Conservation (phyloP, 352 stramenopile genomes). For the Phytophthora boehmeriae region DNA sequence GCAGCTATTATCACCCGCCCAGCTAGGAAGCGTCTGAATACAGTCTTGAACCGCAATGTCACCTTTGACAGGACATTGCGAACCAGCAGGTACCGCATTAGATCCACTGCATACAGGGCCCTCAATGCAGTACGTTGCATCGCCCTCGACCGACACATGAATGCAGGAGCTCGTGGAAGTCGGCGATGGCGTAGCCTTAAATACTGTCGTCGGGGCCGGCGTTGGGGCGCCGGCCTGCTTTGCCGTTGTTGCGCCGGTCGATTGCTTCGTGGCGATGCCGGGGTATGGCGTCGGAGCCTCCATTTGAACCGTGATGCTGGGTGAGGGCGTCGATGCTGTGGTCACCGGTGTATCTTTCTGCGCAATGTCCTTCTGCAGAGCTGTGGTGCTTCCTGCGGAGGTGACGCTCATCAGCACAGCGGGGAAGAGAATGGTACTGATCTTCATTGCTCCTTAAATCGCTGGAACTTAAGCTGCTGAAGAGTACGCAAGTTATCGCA, state of each 20-base stretch:
- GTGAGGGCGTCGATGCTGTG: slow-evolving; percentile 1
- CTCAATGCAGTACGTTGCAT: slow-evolving; percentile 70
- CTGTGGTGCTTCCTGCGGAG: slow-evolving; percentile 8
- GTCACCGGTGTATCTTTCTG: slow-evolving; percentile 14
- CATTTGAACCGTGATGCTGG: slow-evolving; percentile 2
- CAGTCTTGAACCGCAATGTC: slow-evolving; percentile 55
- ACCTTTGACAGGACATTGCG: slow-evolving; percentile 56
- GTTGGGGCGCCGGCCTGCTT: not conserved
- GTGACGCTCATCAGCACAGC: slow-evolving; percentile 15
- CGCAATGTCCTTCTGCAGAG: not conserved
- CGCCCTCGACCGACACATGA: slow-evolving; percentile 57
- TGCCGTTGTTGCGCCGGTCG: slow-evolving; percentile 1
- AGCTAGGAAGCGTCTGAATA: slow-evolving; percentile 54
- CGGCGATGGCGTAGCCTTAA: not conserved
- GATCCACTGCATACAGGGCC: slow-evolving; percentile 58
- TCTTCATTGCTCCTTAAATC: slow-evolving; percentile 24
- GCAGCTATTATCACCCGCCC: slow-evolving; percentile 40
- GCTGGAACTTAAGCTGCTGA: not conserved
- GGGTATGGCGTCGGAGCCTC: not conserved
- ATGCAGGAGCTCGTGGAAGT: slow-evolving; percentile 30
- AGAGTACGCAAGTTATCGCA: slow-evolving; percentile 15
- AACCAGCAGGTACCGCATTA: slow-evolving; percentile 36
- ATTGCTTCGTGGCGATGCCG: not conserved
- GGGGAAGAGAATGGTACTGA: slow-evolving; percentile 21
- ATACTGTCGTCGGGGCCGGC: slow-evolving; percentile 4